Percentiles rank a stretch among this genome's conserved stretches.
These are phyloP conservation scores for Pichiaceae sp. DNA, from an alignment of 1,139 yeast genomes.

Conservation along the genomic window DNA sequence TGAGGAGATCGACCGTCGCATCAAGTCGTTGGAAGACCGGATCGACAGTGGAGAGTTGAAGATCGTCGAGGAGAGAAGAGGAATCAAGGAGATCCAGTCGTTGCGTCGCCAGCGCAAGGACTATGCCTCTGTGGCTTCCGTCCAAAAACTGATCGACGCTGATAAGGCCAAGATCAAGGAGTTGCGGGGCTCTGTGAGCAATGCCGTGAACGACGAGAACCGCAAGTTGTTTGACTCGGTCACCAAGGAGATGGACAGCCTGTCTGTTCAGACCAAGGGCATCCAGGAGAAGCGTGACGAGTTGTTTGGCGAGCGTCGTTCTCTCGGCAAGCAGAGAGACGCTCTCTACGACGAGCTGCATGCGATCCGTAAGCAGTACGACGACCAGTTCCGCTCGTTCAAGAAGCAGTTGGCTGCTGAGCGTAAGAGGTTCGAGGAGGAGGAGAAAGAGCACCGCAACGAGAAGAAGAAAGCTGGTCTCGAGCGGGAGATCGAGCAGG, in stretches of 20 bases:
- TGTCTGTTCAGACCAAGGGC: constrained; percentile 53
- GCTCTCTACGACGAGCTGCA: constrained; percentile 57
- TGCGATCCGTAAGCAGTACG: constrained; percentile 58
- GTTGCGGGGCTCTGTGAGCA: constrained; percentile 60
- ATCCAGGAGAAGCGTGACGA: constrained; percentile 59
- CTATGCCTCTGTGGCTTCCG: constrained; percentile 63
- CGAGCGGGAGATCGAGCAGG: constrained; percentile 49
- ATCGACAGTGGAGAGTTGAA: constrained; percentile 77
- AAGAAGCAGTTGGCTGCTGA: constrained; percentile 62
- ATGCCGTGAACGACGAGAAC: constrained; percentile 46
- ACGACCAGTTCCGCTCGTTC: constrained; percentile 64
- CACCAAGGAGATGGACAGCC: constrained; percentile 54
- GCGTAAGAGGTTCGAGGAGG: constrained; percentile 64
- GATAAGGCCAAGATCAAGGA: constrained; percentile 73
- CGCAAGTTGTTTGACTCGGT: constrained; percentile 51
- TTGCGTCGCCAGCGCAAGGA: constrained; percentile 79
- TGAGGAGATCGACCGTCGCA: constrained; percentile 72
- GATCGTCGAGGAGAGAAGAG: constrained; percentile 86
- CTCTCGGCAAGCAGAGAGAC: constrained; percentile 62
- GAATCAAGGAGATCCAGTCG: constrained; percentile 76
- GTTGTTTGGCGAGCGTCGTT: constrained; percentile 59
- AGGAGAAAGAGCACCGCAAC: constrained; percentile 24
- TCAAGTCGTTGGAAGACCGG: constrained; percentile 60
- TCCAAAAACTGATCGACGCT: constrained; percentile 71
- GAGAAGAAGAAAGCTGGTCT: constrained; percentile 25